phyloP scores from a whole-genome alignment of 2,329 filamentous ascomycete species.

The Endocalyx cinctus region DNA sequence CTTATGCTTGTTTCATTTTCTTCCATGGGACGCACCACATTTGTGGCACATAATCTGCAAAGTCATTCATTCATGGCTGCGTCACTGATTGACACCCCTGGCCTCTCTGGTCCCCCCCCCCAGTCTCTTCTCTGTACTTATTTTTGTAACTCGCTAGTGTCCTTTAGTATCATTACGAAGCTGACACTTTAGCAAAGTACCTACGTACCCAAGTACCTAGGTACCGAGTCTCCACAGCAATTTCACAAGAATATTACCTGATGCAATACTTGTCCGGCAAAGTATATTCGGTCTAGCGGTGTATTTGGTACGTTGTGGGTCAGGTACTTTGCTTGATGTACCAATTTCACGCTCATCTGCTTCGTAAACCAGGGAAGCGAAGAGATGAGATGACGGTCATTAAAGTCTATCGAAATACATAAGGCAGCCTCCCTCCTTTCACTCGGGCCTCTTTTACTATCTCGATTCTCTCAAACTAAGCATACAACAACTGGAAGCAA shows the following conservation, averaged over 20 bases:
- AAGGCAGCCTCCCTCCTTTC: constrained; percentile 22
- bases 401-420: constrained; percentile 23
- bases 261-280: constrained; percentile 15
- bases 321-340: too few species aligned
- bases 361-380: constrained; percentile 3
- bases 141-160: constrained; percentile 25
- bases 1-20: constrained; percentile 30
- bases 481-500: too few species aligned
- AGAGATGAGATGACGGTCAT: constrained; percentile 18
- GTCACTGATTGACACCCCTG: constrained; percentile 28
- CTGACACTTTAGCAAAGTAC: not conserved
- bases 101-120: too few species aligned
- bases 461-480: too few species aligned
- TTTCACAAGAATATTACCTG: constrained; percentile 16
- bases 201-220: constrained; percentile 17
- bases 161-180: constrained; percentile 4
- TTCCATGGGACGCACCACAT: constrained; percentile 13
- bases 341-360: too few species aligned
- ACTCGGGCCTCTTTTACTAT: too few species aligned
- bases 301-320: too few species aligned
- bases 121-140: constrained; percentile 19
- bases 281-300: constrained; percentile 24
- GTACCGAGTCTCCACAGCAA: constrained; percentile 13
- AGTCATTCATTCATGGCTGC: constrained; percentile 18
- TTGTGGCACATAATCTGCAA: constrained; percentile 2